Evolutionary conservation across 257 asterid species (phyloP), one percentile per base, ranked within the genome.

Genomic region (Lycium barbarum): DNA sequence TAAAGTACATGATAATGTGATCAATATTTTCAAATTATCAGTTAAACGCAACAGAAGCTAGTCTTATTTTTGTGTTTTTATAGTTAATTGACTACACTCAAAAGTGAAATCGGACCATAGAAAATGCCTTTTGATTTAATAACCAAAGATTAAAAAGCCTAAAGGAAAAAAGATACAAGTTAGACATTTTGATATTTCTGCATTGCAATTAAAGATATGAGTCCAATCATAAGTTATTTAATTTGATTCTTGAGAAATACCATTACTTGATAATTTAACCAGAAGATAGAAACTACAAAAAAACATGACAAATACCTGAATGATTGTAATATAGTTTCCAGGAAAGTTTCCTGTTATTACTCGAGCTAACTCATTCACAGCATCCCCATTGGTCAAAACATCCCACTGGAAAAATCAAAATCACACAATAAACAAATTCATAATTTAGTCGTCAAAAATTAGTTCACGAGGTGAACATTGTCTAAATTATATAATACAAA

Each of bases 371-470:
- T 89, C 86, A 80, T 35, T 80, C 63, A 87, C 87, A 6, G 91
- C 88, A 81, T 84, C 87, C 54, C 91, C 95, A 83, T 86, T 45
- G 18, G 91, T 88, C 54, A 93, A 72, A 45, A 88, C 90, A 83
- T 95, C 98, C 98, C 98, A 95, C 97, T 95, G 89, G 87, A 13
- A 53, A 36, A 9, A 13, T 22, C 26, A 18, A 3, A 17, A 43
- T 57, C 13, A 59, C 1, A 11, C 2, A 14, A 79, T 43, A 51
- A 2, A 53, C 22, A 18, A 55, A 20, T 0, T 35, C 2, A 13
- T 51, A 76, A 76, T 7, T 49, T 4, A 74, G 3, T 49, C 38
- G 1, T 12, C 0, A 71, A 74, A 47, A 22, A 12, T 12, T 22
- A 14, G 0, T 14, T 22, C 17, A 55, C 11, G 61, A 49, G 13